These are phyloP conservation scores for Solanum neorickii DNA, from an alignment of 257 asterid species.

Conservation along the genomic window DNA sequence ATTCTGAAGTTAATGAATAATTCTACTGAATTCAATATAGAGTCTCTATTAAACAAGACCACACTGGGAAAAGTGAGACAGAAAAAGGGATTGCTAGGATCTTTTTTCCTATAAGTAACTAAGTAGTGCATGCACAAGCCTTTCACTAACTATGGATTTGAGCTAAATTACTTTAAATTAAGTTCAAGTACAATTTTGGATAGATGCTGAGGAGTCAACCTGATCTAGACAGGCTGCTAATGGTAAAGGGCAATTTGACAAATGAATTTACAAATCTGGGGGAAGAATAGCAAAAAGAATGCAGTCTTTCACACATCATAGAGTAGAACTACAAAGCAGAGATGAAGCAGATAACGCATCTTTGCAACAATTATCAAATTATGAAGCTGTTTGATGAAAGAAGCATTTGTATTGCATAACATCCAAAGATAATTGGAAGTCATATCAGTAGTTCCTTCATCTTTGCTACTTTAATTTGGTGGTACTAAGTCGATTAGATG, in stretches of 20 bases:
- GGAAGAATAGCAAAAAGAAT: not conserved
- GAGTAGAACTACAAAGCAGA: not conserved
- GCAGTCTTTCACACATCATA: not conserved
- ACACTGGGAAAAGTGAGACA: not conserved
- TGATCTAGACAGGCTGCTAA: not conserved
- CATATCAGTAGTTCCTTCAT: not conserved
- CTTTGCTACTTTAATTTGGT: not conserved
- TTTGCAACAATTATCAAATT: not conserved
- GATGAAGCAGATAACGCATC: not conserved
- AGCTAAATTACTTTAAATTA: not conserved
- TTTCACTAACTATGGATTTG: not conserved
- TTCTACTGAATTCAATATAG: not conserved
- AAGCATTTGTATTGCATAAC: not conserved
- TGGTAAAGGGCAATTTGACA: not conserved
- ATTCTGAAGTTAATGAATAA: not conserved
- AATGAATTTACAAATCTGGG: not conserved
- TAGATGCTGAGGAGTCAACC: not conserved
- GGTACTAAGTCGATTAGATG: not conserved
- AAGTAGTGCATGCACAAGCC: not conserved
- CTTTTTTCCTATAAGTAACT: not conserved
- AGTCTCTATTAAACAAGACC: not conserved
- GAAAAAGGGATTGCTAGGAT: not conserved
- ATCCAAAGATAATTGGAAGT: not conserved
- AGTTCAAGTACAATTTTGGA: not conserved
- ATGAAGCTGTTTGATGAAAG: not conserved